Base-by-base conservation (phyloP, 176 grass and related monocot species). In the Oryza longistaminata region DNA sequence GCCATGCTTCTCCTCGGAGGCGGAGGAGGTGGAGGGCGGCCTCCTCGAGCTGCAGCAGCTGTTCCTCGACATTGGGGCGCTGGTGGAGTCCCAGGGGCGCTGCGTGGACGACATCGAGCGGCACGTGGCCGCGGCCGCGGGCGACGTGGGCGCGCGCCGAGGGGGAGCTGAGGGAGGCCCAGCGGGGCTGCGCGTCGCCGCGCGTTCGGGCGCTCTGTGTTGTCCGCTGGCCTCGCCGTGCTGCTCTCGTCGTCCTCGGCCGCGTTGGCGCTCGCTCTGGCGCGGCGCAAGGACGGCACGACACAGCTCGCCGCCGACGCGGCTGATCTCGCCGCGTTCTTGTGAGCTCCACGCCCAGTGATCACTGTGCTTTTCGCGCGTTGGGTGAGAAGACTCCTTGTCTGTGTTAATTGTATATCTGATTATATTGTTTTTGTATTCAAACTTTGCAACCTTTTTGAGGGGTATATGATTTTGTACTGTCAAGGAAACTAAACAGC, bases 31-130 rank as follows among this genome's bases (percentile, higher is more conserved):
- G 39, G 90, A 97, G 86, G 77, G 79, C 64, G 82, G 90, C 21
- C 88, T 97, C 24, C 16, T 91, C 65, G 94, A 97, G 74, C 88
- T 97, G 39, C 94, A 97, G 8, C 89, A 97, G 94, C 79, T 97
- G 77, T 97, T 97, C 83, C 69, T 91, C 66, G 92, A 97, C 84
- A 97, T 97, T 92, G 92, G 88, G 0, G 86, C 75, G 83, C 83
- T 94, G 24, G 92, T 97, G 65, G 90, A 92, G 21, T 73, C 84
- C 11, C 90, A 97, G 81, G 92, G 86, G 83, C 84, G 44, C 88
- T n/a, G 75, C 39, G 29, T 97, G 8, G 75, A 86, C 66, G 79
- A 92, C 70, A 91, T 92, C 52, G 92, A 94, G 88, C 77, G 60
- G 52, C 87, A 97, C 13, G 88, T 97, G 11, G 48, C 64, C 17